Conservation (phyloP, 345 rosid species). For the Eucalyptus marginata region DNA sequence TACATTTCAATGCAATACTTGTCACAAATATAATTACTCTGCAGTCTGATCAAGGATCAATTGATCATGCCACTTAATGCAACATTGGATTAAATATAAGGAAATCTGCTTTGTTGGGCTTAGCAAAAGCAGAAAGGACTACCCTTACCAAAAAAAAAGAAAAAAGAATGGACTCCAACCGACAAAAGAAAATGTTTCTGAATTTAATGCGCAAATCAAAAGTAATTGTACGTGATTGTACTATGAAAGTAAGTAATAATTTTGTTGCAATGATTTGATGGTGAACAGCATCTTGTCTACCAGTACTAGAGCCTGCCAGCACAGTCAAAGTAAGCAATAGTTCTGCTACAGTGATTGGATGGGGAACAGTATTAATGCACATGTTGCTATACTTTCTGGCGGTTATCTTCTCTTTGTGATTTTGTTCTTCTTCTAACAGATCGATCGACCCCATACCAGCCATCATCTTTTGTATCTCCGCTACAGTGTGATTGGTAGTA, state of each 20-base stretch:
- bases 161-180: rapidly evolving
- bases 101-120: background rate
- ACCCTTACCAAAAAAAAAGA: too few species aligned
- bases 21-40: too few species aligned
- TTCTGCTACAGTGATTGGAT: too few species aligned
- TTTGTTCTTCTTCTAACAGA: background rate
- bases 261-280: too few species aligned
- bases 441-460: rapidly evolving
- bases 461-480: background rate
- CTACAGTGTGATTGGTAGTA: background rate
- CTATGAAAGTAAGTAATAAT: too few species aligned
- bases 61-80: too few species aligned
- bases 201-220: too few species aligned
- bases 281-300: too few species aligned
- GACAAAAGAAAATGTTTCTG: background rate
- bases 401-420: background rate
- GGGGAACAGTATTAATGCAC: background rate
- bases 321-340: too few species aligned
- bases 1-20: too few species aligned
- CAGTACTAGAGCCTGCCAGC: rapidly evolving
- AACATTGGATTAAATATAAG: too few species aligned
- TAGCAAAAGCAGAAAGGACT: rapidly evolving
- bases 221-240: too few species aligned
- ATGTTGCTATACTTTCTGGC: background rate
- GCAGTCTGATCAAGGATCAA: rapidly evolving